These are phyloP conservation scores for Metschnikowia gelsemii DNA, from an alignment of 805 yeast genomes.

Conservation along the genomic window DNA sequence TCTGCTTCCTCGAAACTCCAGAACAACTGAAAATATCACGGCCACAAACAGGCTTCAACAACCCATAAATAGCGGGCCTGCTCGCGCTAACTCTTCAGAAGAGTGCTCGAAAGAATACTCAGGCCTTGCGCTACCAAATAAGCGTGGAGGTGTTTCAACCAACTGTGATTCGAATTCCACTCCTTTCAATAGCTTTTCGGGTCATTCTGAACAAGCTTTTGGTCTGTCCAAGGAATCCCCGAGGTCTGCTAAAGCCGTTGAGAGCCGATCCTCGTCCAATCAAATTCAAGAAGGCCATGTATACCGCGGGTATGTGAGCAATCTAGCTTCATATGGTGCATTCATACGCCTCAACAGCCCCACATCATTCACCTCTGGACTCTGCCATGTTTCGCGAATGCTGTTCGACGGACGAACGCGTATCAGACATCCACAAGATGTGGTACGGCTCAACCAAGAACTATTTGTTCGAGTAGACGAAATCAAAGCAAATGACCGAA, in stretches of 20 bases:
- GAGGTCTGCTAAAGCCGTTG: background rate
- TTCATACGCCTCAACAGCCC: constrained; percentile 53
- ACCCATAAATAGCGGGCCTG: no score
- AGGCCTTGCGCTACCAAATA: constrained; percentile 6
- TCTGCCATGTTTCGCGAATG: constrained; percentile 77
- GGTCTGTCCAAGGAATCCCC: no score
- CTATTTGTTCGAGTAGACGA: constrained; percentile 61
- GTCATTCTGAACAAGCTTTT: background rate
- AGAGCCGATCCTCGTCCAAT: background rate
- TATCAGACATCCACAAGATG: constrained; percentile 57
- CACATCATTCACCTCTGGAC: constrained; percentile 47
- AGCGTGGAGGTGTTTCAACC: no score
- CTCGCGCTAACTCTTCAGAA: no score
- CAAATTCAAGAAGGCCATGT: constrained; percentile 29
- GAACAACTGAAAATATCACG: background rate
- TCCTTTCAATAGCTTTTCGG: background rate
- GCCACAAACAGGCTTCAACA: no score
- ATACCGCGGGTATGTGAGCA: constrained; percentile 60
- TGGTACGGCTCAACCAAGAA: constrained; percentile 53
- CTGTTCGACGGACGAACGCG: constrained; percentile 44
- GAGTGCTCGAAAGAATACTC: background rate
- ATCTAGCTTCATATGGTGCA: constrained; percentile 71
- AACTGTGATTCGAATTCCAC: background rate
- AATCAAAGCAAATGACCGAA: constrained; percentile 15
- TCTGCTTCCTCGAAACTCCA: background rate